Conservation (phyloP, 208 protist species). For the Trypanosoma boissoni region DNA sequence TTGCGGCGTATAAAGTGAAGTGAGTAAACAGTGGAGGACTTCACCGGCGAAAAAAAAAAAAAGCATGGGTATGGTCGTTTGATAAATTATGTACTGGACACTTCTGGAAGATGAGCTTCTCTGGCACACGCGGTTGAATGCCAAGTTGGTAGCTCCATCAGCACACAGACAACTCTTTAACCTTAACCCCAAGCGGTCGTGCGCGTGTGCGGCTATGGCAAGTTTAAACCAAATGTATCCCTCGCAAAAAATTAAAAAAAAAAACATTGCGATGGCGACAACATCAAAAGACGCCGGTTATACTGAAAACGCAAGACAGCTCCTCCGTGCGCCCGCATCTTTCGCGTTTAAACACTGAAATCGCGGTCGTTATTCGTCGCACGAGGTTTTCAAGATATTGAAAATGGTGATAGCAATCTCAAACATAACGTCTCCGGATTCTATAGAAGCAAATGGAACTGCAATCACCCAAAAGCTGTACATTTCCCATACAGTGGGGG, state of each 20-base stretch:
- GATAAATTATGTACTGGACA: conserved; percentile 74
- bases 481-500: conserved; percentile 43
- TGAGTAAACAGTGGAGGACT: conserved; percentile 37
- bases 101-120: conserved; percentile 46
- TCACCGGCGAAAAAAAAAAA: conserved; percentile 64
- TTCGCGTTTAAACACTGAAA: conserved; percentile 52
- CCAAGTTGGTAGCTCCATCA: conserved; percentile 37
- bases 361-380: conserved; percentile 74
- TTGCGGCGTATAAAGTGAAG: conserved; percentile 20
- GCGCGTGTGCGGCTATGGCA: conserved; percentile 34
- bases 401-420: conserved; percentile 28
- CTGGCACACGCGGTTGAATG: conserved; percentile 60
- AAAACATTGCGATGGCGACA: conserved; percentile 76
- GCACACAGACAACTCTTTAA: conserved; percentile 40
- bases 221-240: conserved; percentile 52
- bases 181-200: conserved; percentile 31
- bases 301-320: conserved; percentile 57
- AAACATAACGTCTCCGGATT: conserved; percentile 33
- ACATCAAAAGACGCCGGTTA: conserved; percentile 73
- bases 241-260: no score
- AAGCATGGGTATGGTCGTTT: conserved; percentile 74
- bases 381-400: conserved; percentile 48
- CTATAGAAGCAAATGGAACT: conserved; percentile 31
- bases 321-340: not conserved
- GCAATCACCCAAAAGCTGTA: conserved; percentile 72